phyloP scores from a whole-genome alignment of 306 rosid genomes.

The Vicia villosa region DNA sequence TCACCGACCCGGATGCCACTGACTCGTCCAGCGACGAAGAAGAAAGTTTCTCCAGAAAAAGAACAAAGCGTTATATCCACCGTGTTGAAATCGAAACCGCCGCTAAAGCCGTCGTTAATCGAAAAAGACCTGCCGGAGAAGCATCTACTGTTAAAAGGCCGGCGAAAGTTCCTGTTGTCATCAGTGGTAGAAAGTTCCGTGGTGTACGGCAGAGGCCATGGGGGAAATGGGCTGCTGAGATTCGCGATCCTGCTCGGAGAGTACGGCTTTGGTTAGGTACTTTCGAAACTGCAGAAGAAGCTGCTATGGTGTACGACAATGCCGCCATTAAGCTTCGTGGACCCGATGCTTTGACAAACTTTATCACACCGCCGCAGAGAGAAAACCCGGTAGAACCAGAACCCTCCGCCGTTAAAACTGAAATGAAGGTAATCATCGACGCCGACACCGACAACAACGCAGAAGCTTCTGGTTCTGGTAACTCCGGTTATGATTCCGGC shows the following conservation, averaged over 20 bases:
- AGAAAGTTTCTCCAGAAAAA: slow-evolving; percentile 39
- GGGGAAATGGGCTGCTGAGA: slow-evolving; percentile 99
- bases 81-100: slow-evolving; percentile 59
- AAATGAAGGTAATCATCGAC: slow-evolving; percentile 25
- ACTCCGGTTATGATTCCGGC: slow-evolving; percentile 65
- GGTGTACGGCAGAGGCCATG: slow-evolving; percentile 94
- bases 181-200: slow-evolving; percentile 64
- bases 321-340: slow-evolving; percentile 90
- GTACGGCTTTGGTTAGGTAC: slow-evolving; percentile 90
- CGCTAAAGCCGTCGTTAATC: background rate
- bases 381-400: slow-evolving; percentile 1
- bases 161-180: slow-evolving; percentile 30
- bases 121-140: slow-evolving; percentile 54
- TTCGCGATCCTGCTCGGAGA: slow-evolving; percentile 77
- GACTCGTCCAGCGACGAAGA: slow-evolving; percentile 91
- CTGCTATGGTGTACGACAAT: slow-evolving; percentile 91
- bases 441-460: slow-evolving; percentile 23
- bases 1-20: slow-evolving; percentile 87
- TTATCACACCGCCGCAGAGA: slow-evolving; percentile 50
- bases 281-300: slow-evolving; percentile 90
- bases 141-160: slow-evolving; percentile 27
- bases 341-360: slow-evolving; percentile 86
- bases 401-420: background rate
- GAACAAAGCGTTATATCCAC: slow-evolving; percentile 70
- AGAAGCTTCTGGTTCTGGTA: slow-evolving; percentile 34